These are phyloP conservation scores for Neostapfia colusana DNA, from an alignment of 176 grass and related monocot species.

Conservation along the genomic window DNA sequence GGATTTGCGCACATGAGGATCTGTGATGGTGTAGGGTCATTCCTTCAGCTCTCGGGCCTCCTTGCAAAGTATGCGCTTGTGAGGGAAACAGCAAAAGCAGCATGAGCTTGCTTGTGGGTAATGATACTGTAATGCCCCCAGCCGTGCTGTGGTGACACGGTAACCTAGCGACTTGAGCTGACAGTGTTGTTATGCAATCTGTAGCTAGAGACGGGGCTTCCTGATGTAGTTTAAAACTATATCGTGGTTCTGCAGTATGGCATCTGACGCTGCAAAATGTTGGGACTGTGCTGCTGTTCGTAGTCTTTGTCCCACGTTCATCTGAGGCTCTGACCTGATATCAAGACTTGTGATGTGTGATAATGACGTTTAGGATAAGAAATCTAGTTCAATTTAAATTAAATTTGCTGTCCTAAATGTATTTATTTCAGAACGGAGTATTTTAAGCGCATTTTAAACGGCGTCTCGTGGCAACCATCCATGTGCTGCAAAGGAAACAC, in stretches of 20 bases:
- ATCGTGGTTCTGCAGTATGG: not conserved
- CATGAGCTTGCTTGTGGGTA: not conserved
- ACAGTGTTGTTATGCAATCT: not conserved
- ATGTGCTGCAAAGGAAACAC: not conserved
- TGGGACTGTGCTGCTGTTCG: not conserved
- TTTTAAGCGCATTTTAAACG: not conserved
- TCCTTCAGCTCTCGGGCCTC: conserved; percentile 91
- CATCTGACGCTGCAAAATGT: not conserved
- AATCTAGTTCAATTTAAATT: no score
- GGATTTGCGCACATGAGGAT: conserved; percentile 99
- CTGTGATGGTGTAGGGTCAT: conserved; percentile 92
- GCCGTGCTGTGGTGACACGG: not conserved
- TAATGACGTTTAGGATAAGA: not conserved
- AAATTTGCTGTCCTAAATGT: no score
- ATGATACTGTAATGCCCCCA: not conserved
- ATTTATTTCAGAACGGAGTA: no score
- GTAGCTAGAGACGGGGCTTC: not conserved
- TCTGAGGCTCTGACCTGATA: not conserved
- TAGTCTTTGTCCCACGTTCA: not conserved
- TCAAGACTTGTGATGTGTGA: not conserved
- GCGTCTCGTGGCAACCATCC: not conserved
- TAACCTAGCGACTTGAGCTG: conserved; percentile 11
- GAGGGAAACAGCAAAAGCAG: conserved; percentile 69
- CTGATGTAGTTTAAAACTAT: not conserved
- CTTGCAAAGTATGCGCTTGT: conserved; percentile 84